Percentiles rank a stretch among this genome's conserved stretches.
phyloP scores from a whole-genome alignment of 345 rosid species.

The Cardamine occulta region DNA sequence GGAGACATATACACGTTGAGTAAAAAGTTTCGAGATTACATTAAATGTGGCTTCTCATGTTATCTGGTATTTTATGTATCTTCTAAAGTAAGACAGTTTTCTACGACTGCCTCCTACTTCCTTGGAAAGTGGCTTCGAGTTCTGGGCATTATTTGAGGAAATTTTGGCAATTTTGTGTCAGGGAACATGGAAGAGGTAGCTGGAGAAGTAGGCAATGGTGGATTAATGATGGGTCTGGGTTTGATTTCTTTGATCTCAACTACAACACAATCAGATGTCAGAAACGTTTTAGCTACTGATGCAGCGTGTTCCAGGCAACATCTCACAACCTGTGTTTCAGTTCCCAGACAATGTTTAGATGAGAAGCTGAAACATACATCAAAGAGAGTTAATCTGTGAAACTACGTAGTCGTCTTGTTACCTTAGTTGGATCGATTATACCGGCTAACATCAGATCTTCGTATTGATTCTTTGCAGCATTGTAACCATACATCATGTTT shows the following conservation, averaged over 20 bases:
- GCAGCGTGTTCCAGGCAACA: constrained; percentile 94
- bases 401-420: constrained; percentile 21
- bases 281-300: constrained; percentile 83
- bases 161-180: constrained; percentile 28
- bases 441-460: constrained; percentile 83
- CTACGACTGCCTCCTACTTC: constrained; percentile 19
- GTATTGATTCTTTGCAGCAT: constrained; percentile 75
- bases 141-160: constrained; percentile 42
- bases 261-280: constrained; percentile 79
- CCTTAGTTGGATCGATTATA: constrained; percentile 93
- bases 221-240: constrained; percentile 55
- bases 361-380: constrained; percentile 11
- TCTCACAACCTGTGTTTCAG: constrained; percentile 71
- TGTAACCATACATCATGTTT: constrained; percentile 70
- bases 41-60: constrained; percentile 9
- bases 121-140: constrained; percentile 39
- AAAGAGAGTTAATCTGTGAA: not conserved
- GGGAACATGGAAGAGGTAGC: constrained; percentile 36
- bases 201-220: constrained; percentile 50
- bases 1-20: constrained; percentile 11
- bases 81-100: not conserved
- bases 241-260: constrained; percentile 65
- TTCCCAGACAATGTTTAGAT: not conserved
- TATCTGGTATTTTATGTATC: not conserved
- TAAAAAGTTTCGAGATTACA: constrained; percentile 22